Evolutionary conservation across 164 flowering plant genomes (phyloP).

Genomic region (Nymphaea colorata): DNA sequence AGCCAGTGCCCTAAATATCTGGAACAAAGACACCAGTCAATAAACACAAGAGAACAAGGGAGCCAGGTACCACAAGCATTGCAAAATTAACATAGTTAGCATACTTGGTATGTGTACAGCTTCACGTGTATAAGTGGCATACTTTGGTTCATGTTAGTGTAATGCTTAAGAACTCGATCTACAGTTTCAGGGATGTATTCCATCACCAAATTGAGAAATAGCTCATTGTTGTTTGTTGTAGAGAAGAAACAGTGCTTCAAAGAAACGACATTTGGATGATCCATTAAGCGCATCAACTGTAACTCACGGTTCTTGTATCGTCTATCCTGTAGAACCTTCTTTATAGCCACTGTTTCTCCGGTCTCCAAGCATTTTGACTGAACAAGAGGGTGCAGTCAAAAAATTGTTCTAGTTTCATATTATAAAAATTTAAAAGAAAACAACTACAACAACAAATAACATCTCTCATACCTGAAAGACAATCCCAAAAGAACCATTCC

Average conservation of each 20-base stretch:
- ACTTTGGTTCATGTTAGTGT: conserved; percentile 62
- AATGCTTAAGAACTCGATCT: conserved; percentile 70
- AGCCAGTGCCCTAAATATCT: conserved; percentile 91
- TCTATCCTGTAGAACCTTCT: conserved; percentile 89
- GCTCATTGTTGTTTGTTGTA: conserved; percentile 81
- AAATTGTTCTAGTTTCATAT: not conserved
- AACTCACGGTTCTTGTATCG: conserved; percentile 92
- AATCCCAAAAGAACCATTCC: conserved; percentile 90
- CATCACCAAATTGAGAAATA: conserved; percentile 90
- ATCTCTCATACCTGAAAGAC: conserved; percentile 64
- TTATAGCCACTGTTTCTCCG: conserved; percentile 86
- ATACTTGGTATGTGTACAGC: conserved; percentile 77
- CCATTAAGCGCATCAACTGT: conserved; percentile 87
- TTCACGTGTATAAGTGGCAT: conserved; percentile 94
- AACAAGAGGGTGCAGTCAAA: not conserved
- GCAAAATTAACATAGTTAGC: not conserved
- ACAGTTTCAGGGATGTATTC: conserved; percentile 90
- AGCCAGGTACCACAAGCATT: not conserved
- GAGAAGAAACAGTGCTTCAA: conserved; percentile 94
- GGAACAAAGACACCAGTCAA: conserved; percentile 8
- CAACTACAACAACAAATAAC: not conserved
- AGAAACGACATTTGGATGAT: conserved; percentile 83
- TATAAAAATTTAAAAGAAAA: not conserved
- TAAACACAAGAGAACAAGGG: not conserved
- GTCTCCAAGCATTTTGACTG: conserved; percentile 96